Percentiles rank a stretch among this genome's conserved stretches.
Conservation (phyloP, 179 eudicot species). For the Beta macrorhiza region DNA sequence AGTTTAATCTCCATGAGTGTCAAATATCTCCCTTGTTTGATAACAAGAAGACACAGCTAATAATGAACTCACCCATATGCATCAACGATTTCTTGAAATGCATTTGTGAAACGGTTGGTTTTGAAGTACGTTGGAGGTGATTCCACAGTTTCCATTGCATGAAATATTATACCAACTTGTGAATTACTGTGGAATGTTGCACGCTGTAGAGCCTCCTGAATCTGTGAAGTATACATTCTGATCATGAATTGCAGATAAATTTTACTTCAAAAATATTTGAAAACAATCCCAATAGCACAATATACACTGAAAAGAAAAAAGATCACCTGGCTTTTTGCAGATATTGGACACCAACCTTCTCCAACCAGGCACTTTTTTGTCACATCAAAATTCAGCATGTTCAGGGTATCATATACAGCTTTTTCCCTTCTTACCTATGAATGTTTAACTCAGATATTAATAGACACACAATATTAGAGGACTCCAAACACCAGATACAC, state of each 20-base stretch:
- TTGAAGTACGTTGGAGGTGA: conserved; percentile 94
- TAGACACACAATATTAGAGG: conserved; percentile 5
- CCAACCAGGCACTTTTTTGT: conserved; percentile 99
- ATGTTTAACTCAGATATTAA: conserved; percentile 5
- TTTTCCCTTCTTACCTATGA: conserved; percentile 95
- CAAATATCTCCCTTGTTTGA: neutral
- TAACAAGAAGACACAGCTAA: conserved; percentile 13
- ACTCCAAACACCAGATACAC: conserved; percentile 9
- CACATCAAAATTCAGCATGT: conserved; percentile 95
- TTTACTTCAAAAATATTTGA: neutral
- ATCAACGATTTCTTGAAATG: conserved; percentile 94
- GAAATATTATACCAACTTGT: conserved; percentile 94
- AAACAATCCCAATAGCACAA: neutral
- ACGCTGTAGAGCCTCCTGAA: conserved; percentile 89
- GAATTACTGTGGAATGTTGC: conserved; percentile 94
- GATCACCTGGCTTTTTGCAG: conserved; percentile 76
- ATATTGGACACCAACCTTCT: conserved; percentile 97
- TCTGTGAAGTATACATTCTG: conserved; percentile 41
- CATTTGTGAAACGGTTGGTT: conserved; percentile 77
- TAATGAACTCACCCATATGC: conserved; percentile 81
- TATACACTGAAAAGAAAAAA: neutral
- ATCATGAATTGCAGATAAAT: conserved; percentile 10
- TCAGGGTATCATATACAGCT: conserved; percentile 90
- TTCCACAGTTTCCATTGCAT: conserved; percentile 72
- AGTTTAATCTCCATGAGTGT: no score